A percentile compares a stretch with the other conserved stretches of the same genome.
These are phyloP conservation scores for Zygosaccharomyces kombuchaensis DNA, from an alignment of 805 yeast species.

Conservation along the genomic window DNA sequence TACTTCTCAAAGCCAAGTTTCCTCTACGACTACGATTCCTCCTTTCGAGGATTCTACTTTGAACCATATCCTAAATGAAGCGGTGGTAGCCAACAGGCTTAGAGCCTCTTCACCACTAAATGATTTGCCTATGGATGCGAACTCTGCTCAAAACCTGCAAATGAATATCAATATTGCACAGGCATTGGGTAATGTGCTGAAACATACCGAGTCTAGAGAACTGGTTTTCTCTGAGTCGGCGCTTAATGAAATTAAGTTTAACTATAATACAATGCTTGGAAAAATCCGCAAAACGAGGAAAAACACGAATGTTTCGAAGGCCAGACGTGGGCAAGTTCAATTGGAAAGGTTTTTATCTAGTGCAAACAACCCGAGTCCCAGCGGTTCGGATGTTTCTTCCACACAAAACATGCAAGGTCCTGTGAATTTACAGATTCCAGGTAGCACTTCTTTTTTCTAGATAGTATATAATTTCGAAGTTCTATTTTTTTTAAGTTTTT, in stretches of 20 bases:
- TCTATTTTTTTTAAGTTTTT: constrained; percentile 1
- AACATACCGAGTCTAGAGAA: constrained; percentile 30
- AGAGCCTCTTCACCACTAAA: constrained; percentile 3
- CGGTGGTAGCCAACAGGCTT: constrained; percentile 11
- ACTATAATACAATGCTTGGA: constrained; percentile 24
- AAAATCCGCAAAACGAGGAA: constrained; percentile 25
- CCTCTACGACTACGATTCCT: constrained; percentile 8
- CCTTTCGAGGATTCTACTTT: constrained; percentile 20
- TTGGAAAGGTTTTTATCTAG: constrained; percentile 14
- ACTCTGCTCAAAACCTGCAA: constrained; percentile 17
- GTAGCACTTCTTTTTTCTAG: constrained; percentile 12
- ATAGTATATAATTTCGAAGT: neutral
- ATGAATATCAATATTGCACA: constrained; percentile 32
- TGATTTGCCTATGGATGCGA: constrained; percentile 9
- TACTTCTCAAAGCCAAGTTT: constrained; percentile 5
- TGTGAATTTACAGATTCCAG: constrained; percentile 11
- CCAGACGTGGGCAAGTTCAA: constrained; percentile 14
- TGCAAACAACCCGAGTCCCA: constrained; percentile 9
- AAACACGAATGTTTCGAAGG: constrained; percentile 10
- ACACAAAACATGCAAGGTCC: constrained; percentile 11
- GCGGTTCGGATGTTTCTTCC: constrained; percentile 10
- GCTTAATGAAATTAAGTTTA: constrained; percentile 24
- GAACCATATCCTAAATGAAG: constrained; percentile 15
- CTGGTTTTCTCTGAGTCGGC: constrained; percentile 27
- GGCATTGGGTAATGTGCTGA: constrained; percentile 29